Percentiles rank a stretch among this genome's conserved stretches.
phyloP scores from a whole-genome alignment of 1,139 yeast genomes.

The Pichia sp. region DNA sequence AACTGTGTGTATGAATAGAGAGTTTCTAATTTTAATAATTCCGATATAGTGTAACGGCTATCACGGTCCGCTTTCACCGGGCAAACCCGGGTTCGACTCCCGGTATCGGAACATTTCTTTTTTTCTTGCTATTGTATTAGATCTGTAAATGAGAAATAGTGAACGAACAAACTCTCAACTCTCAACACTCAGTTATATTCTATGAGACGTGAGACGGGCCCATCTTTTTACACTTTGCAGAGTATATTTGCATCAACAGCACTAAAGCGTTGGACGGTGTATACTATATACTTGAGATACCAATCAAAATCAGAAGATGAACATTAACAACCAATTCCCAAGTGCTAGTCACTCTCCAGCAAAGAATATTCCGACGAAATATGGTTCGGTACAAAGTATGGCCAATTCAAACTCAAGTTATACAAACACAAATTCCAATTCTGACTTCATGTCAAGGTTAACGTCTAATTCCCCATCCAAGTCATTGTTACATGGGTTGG shows the following conservation, averaged over 20 bases:
- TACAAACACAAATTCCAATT: neutral
- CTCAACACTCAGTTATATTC: no score
- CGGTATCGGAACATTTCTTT: constrained; percentile 53
- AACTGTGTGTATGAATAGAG: no score
- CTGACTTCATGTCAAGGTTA: constrained; percentile 1
- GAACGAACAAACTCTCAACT: no score
- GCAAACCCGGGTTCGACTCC: constrained; percentile 78
- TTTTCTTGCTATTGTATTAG: no score
- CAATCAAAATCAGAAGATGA: neutral
- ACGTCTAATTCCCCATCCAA: constrained; percentile 8
- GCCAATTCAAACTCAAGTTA: neutral
- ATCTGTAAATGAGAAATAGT: no score
- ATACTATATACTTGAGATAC: no score
- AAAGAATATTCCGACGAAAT: neutral
- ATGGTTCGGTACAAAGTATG: neutral
- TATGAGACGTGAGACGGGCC: no score
- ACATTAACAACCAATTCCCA: neutral
- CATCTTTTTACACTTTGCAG: no score
- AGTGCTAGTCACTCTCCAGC: neutral
- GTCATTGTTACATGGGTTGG: neutral
- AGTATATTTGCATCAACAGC: no score
- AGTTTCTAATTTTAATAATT: no score
- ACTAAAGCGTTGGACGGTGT: no score
- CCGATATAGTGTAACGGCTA: constrained; percentile 75
- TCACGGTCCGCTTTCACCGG: constrained; percentile 77